Base-by-base conservation (phyloP, 805 yeast species). In the Pichia heedii region DNA sequence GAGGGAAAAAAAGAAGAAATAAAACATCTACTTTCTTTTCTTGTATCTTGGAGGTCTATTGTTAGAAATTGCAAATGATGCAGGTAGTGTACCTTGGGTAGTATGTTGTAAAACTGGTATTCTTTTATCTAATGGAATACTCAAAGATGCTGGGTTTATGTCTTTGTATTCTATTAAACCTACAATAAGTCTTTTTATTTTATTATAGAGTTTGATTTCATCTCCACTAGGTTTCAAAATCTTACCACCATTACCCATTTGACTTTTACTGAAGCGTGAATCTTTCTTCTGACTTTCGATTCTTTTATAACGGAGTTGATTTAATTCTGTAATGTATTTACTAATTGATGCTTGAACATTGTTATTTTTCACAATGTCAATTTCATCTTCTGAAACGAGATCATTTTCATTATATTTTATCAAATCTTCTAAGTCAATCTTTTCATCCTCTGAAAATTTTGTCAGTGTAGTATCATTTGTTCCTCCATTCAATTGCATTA, bases 61-160 rank as follows among this genome's bases (percentile, higher is more conserved):
- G 16, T 40, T 46, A 22, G 37, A 32, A 18, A 42, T 39, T 11
- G 38, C 41, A 21, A 43, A 40, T 10, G 71, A 64, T 2, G 84
- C 83, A 1, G 96, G 96, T 55, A 89, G 69, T 1, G 82, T 72
- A 38, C 97, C 97, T 32, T 74, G 65, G 55, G 85, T 88, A 50
- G 81, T 85, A 21, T 79, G 74, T 56, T 78, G 78, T 44, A 84
- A 69, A 0, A 84, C 80, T 1, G 96, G 95, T 38, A 89, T 22
- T 53, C 63, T 48, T 54, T 60, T 6, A 57, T 60, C 50, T 44
- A 71, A 49, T 46, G 71, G 49, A 39, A 69, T 35, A 43, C 55
- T 66, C 67, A 67, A 39, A 22, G 58, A 60, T 8, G 24, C 32
- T 11, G 70, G 69, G 9, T 55, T 54, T 11, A 65, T 33, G 34